Evolutionary conservation across 768 basidiomycete species (phyloP), one percentile per base, ranked within the genome.

Genomic region (Agaricus blazei): DNA sequence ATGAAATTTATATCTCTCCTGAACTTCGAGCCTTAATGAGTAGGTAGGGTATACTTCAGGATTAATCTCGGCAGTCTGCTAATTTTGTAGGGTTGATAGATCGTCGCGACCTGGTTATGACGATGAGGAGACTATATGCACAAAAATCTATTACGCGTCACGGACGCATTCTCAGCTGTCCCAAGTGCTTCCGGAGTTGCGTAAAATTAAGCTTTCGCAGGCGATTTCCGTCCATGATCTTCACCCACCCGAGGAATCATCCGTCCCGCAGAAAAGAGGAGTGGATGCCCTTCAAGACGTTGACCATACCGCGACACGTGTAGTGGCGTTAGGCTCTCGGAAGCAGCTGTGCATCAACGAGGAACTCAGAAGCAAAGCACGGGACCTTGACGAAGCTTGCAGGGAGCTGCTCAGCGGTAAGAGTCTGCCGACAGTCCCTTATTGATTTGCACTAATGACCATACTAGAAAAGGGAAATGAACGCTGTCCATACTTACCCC

Each of bases 151-250:
- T 68, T 97, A 95, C 64, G 90, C 95, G 0, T 98, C 97, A 0
- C 79, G 96, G 31, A 99, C 96, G 0, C 96, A 99, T 70, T 95
- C 95, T 1, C 96, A 99, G 64, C 81, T 99, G 3, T 78, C 93
- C 1, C 96, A 99, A 67, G 78, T 98, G 3, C 76, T 94, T 15
- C 87, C 88, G 3, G 97, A 99, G 65, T 75, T 98, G 9, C 78
- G 73, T 40, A 88, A 83, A 62, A 80, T 96, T n/a, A 76, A 76
- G 58, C 67, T 94, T 4, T 58, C 60, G 12, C 61, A 54, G 14
- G 34, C 42, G 15, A 31, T 64, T 65, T 66, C 70, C 15, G 51
- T 72, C 47, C 52, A 61, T 27, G 67, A 67, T 19, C 49, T 65
- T 44, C 66, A 70, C 44, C 64, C 58, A 28, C 48, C 57, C 27